Percentiles rank a stretch among this genome's conserved stretches.
Conservation (phyloP, 306 rosid genomes). For the Inga oerstediana region DNA sequence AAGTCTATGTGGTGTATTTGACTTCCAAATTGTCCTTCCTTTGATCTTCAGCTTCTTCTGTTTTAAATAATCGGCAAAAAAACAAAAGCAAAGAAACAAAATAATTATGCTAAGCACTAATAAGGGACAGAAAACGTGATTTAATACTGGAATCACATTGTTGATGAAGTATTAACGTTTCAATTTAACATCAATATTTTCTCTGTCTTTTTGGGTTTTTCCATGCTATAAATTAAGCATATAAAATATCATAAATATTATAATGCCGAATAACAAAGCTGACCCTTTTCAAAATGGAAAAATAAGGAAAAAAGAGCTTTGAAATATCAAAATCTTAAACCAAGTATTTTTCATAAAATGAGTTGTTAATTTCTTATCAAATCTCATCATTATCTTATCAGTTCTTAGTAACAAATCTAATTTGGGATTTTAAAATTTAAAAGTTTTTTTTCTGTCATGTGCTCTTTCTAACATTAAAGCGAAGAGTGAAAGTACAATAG, state of each 20-base stretch:
- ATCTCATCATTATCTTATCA: too few species aligned
- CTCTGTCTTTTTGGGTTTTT: neutral
- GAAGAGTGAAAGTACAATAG: neutral
- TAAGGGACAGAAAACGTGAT: neutral
- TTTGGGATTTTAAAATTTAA: too few species aligned
- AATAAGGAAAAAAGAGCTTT: too few species aligned
- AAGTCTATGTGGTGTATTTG: neutral
- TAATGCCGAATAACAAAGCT: neutral
- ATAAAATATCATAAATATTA: neutral
- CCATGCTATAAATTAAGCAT: neutral
- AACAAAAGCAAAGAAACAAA: neutral
- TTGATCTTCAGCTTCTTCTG: neutral
- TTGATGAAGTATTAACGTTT: too few species aligned
- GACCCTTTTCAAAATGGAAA: neutral
- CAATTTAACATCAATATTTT: too few species aligned
- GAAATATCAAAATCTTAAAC: too few species aligned
- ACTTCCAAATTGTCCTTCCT: neutral
- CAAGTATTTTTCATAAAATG: too few species aligned
- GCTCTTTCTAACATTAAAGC: neutral
- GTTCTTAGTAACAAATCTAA: too few species aligned
- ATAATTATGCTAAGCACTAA: neutral
- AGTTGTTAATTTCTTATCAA: too few species aligned
- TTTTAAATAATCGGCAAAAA: neutral
- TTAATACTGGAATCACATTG: too few species aligned
- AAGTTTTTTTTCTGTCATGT: too few species aligned